A percentile compares a stretch with the other conserved stretches of the same genome.
Evolutionary conservation across 441 rosid genomes (phyloP).

Genomic region (Biscutella laevigata): DNA sequence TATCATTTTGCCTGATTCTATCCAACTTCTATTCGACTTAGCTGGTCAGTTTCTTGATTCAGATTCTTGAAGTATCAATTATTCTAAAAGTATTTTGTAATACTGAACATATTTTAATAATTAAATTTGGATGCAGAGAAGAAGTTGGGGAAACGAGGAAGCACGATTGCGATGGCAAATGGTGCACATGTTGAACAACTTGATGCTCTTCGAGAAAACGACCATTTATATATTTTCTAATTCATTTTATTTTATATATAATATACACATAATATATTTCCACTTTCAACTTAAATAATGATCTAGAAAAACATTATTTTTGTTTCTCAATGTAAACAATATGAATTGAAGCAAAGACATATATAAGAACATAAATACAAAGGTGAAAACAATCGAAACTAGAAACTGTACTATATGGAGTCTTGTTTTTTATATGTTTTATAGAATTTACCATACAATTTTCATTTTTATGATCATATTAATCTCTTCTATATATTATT

Average conservation of each 20-base stretch:
- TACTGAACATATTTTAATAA: not conserved
- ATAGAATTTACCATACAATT: no score
- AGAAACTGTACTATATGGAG: no score
- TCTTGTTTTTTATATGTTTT: no score
- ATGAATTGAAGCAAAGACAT: not conserved
- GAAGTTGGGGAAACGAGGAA: conserved; percentile 66
- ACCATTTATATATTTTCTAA: conserved; percentile 59
- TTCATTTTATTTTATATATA: not conserved
- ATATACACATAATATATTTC: not conserved
- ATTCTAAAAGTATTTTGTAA: no score
- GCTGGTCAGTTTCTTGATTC: conserved; percentile 81
- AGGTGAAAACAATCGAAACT: no score
- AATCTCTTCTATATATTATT: no score
- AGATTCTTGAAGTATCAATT: no score
- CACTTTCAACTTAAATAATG: not conserved
- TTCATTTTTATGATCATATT: no score
- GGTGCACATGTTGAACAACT: conserved; percentile 77
- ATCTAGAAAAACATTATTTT: not conserved
- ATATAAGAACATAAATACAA: not conserved
- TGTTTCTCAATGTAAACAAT: not conserved
- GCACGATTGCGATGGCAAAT: conserved; percentile 58
- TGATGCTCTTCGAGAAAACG: conserved; percentile 63
- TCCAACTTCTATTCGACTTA: conserved; percentile 52
- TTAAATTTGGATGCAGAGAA: conserved; percentile 40
- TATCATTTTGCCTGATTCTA: conserved; percentile 53